Evolutionary conservation across 1,284 basidiomycete species (phyloP).

Genomic region (Heterobasidion parviporum): DNA sequence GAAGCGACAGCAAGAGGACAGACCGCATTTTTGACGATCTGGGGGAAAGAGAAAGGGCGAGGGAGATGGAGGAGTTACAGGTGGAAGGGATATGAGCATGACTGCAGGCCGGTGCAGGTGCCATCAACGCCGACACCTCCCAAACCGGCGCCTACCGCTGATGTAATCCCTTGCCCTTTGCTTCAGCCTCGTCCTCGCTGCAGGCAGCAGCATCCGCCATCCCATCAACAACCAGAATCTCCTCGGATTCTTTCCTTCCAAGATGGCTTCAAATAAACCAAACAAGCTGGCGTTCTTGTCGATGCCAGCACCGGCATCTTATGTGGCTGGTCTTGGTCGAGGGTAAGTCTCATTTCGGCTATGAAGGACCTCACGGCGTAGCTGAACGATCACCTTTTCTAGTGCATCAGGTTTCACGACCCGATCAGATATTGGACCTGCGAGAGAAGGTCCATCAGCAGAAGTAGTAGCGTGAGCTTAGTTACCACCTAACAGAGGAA

Average conservation of each 20-base stretch:
- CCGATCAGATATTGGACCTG: constrained; percentile 97
- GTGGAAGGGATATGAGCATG: background rate
- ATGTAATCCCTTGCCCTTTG: background rate
- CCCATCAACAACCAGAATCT: background rate
- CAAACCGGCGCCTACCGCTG: background rate
- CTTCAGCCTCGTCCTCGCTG: background rate
- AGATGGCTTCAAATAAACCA: constrained; percentile 46
- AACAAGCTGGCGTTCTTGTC: constrained; percentile 79
- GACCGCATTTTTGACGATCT: background rate
- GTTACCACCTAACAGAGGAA: constrained; percentile 12
- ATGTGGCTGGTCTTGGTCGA: constrained; percentile 94
- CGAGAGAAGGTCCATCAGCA: constrained; percentile 87
- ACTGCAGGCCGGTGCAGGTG: background rate
- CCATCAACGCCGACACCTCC: background rate
- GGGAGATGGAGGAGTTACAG: too few species aligned
- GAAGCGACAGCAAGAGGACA: background rate
- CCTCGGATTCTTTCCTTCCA: background rate
- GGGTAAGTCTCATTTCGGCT: constrained; percentile 45
- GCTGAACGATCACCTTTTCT: constrained; percentile 7
- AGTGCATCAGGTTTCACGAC: constrained; percentile 98
- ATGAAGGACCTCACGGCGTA: constrained; percentile 2
- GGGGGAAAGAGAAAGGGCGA: background rate
- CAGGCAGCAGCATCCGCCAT: background rate
- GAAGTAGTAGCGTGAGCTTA: constrained; percentile 70
- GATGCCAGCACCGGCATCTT: constrained; percentile 87